Evolutionary conservation across 2,329 filamentous ascomycete genomes (phyloP), one percentile per base, ranked within the genome.

Genomic region (Microsporum audouinii): DNA sequence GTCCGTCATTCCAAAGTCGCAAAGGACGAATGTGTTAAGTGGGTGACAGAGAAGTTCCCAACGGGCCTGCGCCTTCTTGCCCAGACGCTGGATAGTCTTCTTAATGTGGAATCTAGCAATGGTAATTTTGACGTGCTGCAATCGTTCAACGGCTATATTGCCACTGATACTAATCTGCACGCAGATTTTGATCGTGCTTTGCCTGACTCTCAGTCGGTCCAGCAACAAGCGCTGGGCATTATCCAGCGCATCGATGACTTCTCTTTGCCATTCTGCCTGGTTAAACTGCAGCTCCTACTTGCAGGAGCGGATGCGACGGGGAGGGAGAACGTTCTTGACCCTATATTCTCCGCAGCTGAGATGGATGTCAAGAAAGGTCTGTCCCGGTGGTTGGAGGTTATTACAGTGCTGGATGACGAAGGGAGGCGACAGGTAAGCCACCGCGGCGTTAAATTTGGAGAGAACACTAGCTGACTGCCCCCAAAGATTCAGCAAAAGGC

Each of bases 261-360:
- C 61, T 77, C 76, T 7, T 68, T 77, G 31, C 73, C 75, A 3
- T 73, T 75, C 47, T 76, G 73, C 56, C 73, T 76, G 53, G 63
- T 77, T 62, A 76, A 77, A 61, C 67, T 77, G 8, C 73, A 75
- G 59, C 64, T 74, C n/a, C 65, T 75, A 14, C 75, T 76, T 63
- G 69, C 70, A 38, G 68, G 66, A 23, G 70, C 70, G 27, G 65
- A 66, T 17, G 66, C 69, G 5, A 67, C 60, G 2, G 36, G 70
- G 17, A 70, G 65, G 58, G 70, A 67, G 41, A 67, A 63, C 29
- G 70, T 77, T 31, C 68, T 75, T 41, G 72, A 76, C 61, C 66
- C 72, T 29, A 71, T 76, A 68, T 76, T 76, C 64, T 73, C 72
- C 59, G 71, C 71, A 29, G 72, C 73, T 17, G 71, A 75, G 53